Evolutionary conservation across 2,329 filamentous ascomycete genomes (phyloP).

Genomic region (Penicillium sp.): DNA sequence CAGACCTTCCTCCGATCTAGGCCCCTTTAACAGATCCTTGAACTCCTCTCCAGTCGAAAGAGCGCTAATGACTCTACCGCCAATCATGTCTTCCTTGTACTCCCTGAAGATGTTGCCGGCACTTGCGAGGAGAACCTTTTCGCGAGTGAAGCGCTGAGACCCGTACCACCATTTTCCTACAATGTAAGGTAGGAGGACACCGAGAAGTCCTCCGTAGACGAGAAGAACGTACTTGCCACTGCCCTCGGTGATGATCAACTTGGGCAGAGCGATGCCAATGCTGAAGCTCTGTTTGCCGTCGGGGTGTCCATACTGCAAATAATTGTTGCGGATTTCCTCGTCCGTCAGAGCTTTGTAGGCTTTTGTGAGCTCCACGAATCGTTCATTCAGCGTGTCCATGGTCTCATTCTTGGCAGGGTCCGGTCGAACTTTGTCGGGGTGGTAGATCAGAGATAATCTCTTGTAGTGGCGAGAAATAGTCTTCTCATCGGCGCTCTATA

Average conservation of each 20-base stretch:
- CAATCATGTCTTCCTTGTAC: conserved; percentile 79
- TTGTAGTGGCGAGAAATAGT: conserved; percentile 91
- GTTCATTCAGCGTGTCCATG: conserved; percentile 73
- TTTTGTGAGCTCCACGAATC: conserved; percentile 93
- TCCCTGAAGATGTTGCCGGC: conserved; percentile 93
- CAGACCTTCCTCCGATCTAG: conserved; percentile 74
- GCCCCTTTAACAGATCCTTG: conserved; percentile 68
- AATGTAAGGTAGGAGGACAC: conserved; percentile 84
- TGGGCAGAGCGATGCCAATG: conserved; percentile 92
- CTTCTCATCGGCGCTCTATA: conserved; percentile 78
- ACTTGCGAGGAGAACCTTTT: conserved; percentile 87
- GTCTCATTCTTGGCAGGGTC: conserved; percentile 88
- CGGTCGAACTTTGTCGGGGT: conserved; percentile 88
- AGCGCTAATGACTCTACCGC: conserved; percentile 73
- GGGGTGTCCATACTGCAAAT: conserved; percentile 89
- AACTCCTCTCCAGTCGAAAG: conserved; percentile 86
- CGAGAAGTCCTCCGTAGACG: conserved; percentile 82
- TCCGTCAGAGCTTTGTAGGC: conserved; percentile 97
- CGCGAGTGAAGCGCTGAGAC: conserved; percentile 86
- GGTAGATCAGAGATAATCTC: conserved; percentile 76
- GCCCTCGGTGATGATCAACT: conserved; percentile 87
- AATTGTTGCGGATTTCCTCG: conserved; percentile 96
- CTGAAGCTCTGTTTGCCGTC: conserved; percentile 98
- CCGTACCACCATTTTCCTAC: conserved; percentile 99
- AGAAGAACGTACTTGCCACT: conserved; percentile 94